Evolutionary conservation across 2,329 filamentous ascomycete species (phyloP).

Genomic region (Cladosporium sp.): DNA sequence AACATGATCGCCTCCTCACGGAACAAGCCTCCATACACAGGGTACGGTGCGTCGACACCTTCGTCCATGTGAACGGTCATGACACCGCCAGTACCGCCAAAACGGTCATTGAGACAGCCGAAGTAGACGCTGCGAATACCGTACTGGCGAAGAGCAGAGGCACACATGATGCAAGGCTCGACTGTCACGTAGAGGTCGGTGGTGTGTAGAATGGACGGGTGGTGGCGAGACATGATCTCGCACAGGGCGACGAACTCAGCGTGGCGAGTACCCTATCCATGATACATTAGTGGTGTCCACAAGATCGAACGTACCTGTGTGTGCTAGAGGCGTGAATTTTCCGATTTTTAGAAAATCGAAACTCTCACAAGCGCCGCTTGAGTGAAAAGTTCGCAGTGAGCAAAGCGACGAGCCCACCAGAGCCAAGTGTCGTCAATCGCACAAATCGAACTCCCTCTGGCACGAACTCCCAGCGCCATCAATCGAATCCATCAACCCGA

Average conservation of each 20-base stretch:
- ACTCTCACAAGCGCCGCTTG: no score
- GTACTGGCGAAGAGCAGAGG: slow-evolving; percentile 83
- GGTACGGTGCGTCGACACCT: slow-evolving; percentile 73
- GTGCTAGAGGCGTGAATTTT: no score
- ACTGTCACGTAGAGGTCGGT: slow-evolving; percentile 92
- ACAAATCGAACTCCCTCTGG: no score
- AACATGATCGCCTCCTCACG: slow-evolving; percentile 90
- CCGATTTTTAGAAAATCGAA: no score
- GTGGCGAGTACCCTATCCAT: slow-evolving; percentile 73
- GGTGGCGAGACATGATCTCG: slow-evolving; percentile 60
- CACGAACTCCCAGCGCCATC: no score
- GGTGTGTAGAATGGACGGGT: slow-evolving; percentile 64
- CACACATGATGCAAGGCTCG: slow-evolving; percentile 98
- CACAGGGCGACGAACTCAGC: slow-evolving; percentile 89
- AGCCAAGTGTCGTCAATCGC: no score
- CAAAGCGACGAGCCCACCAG: no score
- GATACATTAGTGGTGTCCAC: background rate
- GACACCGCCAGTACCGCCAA: slow-evolving; percentile 92
- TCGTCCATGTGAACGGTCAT: slow-evolving; percentile 76
- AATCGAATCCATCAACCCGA: background rate
- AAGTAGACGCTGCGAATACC: slow-evolving; percentile 88
- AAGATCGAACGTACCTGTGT: no score
- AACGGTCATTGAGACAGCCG: slow-evolving; percentile 92
- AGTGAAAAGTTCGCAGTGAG: no score
- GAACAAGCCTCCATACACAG: slow-evolving; percentile 81